These are phyloP conservation scores for Tetraselmis chui DNA, from an alignment of 139 green algal species.

Conservation along the genomic window DNA sequence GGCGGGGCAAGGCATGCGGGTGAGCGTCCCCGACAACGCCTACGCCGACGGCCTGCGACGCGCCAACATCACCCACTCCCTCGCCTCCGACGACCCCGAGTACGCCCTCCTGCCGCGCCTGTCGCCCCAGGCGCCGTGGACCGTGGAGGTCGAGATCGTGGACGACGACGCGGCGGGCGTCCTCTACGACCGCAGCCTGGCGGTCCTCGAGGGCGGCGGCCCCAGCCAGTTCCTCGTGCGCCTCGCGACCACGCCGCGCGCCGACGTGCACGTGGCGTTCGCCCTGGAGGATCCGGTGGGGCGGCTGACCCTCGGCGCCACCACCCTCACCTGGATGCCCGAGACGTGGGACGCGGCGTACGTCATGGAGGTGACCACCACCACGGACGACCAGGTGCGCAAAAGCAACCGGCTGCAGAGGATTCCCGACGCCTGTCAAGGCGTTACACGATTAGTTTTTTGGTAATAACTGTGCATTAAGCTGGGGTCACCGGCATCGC, in stretches of 20 bases:
- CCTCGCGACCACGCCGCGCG: neutral
- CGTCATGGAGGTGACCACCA: neutral
- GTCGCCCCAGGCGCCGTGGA: neutral
- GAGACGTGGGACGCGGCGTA: neutral
- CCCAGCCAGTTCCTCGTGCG: neutral
- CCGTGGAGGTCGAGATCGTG: neutral
- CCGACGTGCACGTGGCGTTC: neutral
- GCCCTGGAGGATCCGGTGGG: neutral
- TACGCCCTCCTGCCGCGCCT: neutral
- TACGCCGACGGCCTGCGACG: neutral
- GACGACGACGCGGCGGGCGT: neutral
- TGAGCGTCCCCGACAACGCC: neutral
- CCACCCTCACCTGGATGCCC: neutral
- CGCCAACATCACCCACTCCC: neutral
- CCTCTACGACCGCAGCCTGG: neutral
- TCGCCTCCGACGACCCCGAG: neutral
- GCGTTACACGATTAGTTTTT: too few relatives aligned
- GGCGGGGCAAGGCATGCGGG: neutral
- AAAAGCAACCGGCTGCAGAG: too few relatives aligned
- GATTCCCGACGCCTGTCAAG: too few relatives aligned
- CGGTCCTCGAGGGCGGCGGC: neutral
- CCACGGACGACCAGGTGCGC: neutral
- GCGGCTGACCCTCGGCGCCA: neutral
- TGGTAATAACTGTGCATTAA: too few relatives aligned
- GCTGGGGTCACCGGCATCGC: too few relatives aligned